These are phyloP conservation scores for Nannochloropsis oceanica DNA, from an alignment of 108 stramenopile genomes.

Conservation along the genomic window DNA sequence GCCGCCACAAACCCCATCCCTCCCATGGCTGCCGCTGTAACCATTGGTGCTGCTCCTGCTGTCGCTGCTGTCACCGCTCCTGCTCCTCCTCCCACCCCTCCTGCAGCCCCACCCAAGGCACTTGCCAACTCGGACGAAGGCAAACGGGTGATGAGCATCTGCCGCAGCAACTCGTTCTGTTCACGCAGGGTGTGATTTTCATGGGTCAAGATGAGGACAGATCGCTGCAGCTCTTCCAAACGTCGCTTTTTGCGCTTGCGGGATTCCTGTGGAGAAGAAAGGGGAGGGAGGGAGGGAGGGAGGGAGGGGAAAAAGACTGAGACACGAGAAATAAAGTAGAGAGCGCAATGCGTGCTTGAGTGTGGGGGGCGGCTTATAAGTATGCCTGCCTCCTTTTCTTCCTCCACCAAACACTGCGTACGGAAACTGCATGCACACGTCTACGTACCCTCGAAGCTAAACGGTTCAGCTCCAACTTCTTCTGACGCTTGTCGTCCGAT, in stretches of 20 bases:
- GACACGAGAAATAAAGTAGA: background rate
- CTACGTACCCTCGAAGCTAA: background rate
- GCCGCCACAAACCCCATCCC: background rate
- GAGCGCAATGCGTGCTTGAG: background rate
- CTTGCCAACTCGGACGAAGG: background rate
- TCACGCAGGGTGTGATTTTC: constrained; percentile 23
- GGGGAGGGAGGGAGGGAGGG: no score
- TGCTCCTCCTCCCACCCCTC: background rate
- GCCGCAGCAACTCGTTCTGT: constrained; percentile 20
- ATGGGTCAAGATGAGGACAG: constrained; percentile 12
- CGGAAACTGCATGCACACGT: background rate
- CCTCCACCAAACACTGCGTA: no score
- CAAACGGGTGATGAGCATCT: constrained; percentile 6
- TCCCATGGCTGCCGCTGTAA: background rate
- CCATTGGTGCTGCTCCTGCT: background rate
- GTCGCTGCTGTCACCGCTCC: background rate
- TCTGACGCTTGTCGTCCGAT: background rate
- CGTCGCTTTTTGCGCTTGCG: constrained; percentile 21
- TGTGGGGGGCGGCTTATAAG: background rate
- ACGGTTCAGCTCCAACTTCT: background rate
- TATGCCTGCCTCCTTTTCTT: no score
- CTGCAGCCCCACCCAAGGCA: background rate
- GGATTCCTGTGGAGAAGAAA: background rate
- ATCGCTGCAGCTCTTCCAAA: constrained; percentile 21
- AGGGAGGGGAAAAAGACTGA: background rate